Base-by-base conservation (phyloP, 1,284 basidiomycete species). In the Tylopilus sp. region DNA sequence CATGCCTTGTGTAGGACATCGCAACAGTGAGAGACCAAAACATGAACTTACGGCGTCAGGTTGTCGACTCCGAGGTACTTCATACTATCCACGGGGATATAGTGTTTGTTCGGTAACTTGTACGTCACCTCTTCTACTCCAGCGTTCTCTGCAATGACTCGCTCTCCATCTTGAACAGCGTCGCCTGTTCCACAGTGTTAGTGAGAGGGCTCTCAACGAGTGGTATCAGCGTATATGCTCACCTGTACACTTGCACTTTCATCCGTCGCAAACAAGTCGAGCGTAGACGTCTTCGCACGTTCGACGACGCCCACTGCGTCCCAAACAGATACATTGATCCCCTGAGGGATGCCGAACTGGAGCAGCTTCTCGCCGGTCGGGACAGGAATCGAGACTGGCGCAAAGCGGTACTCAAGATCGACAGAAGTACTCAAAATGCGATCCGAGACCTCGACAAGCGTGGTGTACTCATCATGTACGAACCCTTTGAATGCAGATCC, bases 241-340 rank as follows among this genome's bases (percentile, higher is more conserved):
- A 92, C 93, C 87, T 97, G 96, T 9, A 99, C 97, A 72, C 91
- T 94, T 12, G 95, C 95, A 74, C 94, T 96, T 76, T 96, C 91
- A 72, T 98, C 95, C 36, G 84, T 82, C 3, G 96, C 95, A 77
- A 98, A 99, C 3, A 91, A 82, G 68, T 95, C 90, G 38, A 98
- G 82, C 12, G 95, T 97, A 24, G 89, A 86, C 53, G 81, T 80
- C 64, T 90, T 86, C 57, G 91, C 92, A 9, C 85, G 83, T 15
- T 77, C 77, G 4, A 87, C 82, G n/a, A 93, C 87, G 5, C 81
- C 80, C 16, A 82, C 79, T 52, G 87, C 87, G 67, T 92, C 88
- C 85, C 91, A 90, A 22, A 88, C 81, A 33, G 86, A 82, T 19
- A 93, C 84, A 47, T 72, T 81, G 24, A 72, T n/a, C 26, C 81